Evolutionary conservation across 805 yeast genomes (phyloP), one percentile per base, ranked within the genome.

Genomic region (Huiozyma sinensis): DNA sequence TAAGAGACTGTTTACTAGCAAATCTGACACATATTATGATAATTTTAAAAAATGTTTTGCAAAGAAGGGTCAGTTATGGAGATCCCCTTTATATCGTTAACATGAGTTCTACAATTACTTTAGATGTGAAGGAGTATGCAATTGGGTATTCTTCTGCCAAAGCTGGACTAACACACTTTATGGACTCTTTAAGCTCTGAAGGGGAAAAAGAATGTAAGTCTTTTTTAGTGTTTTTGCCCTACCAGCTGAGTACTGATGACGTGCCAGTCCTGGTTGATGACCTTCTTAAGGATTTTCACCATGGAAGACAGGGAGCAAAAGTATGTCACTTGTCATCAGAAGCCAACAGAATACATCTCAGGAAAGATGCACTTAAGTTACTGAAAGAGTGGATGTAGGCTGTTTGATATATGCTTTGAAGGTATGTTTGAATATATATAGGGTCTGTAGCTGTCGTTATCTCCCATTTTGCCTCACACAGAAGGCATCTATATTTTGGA

Each of bases 151-250:
- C 47, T 5, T 43, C 51, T 1, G 47, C 58, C 0, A 56, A 56
- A 36, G 48, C 52, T 6, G 60, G 53, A 6, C 32, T 56, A 28
- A 50, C 9, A 33, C 61, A 57, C 37, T 51, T 54, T 37, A 58
- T 56, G 41, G 61, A 58, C 43, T 50, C 56, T 1, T 38, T 58
- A 7, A 43, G 48, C 5, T 55, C 56, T 7, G 63, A 58, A 32
- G 36, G 50, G 4, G 36, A 43, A 12, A n/a, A 12, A 4, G 35
- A 31, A 27, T 30, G 38, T 17, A 36, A 36, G 31, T 35, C 28
- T 10, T 29, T 41, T 3, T 30, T 41, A 13, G 33, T 41, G 3
- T 29, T 36, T 28, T 17, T 35, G 32, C 39, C 39, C 8, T n/a
- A 13, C 24, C 7, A 7, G 31, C 12, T 13, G 6, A 33, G 28